Percentiles rank a stretch among this genome's conserved stretches.
Evolutionary conservation across 2,329 filamentous ascomycete genomes (phyloP).

Genomic region (Diaporthe eres): DNA sequence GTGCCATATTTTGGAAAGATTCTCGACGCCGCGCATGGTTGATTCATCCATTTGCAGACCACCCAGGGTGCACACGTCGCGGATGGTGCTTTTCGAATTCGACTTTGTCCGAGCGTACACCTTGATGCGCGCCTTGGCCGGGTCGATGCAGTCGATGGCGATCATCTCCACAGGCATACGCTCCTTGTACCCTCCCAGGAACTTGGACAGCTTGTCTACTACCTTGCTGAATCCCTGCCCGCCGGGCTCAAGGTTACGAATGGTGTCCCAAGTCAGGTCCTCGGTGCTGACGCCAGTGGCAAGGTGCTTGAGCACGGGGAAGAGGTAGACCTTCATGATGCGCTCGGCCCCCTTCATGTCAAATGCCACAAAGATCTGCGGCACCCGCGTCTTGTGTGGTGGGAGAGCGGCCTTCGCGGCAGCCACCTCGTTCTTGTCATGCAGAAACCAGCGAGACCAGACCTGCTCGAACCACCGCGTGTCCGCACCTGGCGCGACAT

Average conservation of each 20-base stretch:
- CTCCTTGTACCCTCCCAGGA: slow-evolving; percentile 25
- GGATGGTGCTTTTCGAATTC: slow-evolving; percentile 34
- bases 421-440: slow-evolving; percentile 7
- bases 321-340: slow-evolving; percentile 41
- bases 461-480: slow-evolving; percentile 40
- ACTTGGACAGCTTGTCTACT: slow-evolving; percentile 18
- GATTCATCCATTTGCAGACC: slow-evolving; percentile 34
- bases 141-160: slow-evolving; percentile 40
- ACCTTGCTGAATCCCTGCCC: slow-evolving; percentile 30
- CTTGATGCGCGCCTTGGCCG: slow-evolving; percentile 39
- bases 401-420: not conserved
- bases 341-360: slow-evolving; percentile 33
- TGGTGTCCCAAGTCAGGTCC: slow-evolving; percentile 28
- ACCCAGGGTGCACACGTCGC: slow-evolving; percentile 40
- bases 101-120: slow-evolving; percentile 36
- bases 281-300: slow-evolving; percentile 33
- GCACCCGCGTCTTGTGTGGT: slow-evolving; percentile 63
- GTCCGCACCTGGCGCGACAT: slow-evolving; percentile 50
- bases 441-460: slow-evolving; percentile 33
- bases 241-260: slow-evolving; percentile 25
- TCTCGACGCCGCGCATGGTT: slow-evolving; percentile 19
- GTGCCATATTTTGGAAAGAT: slow-evolving; percentile 37
- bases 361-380: slow-evolving; percentile 50
- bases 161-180: slow-evolving; percentile 36
- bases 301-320: slow-evolving; percentile 37